Base-by-base conservation (phyloP, 345 rosid genomes). In the Citrus unshiu region DNA sequence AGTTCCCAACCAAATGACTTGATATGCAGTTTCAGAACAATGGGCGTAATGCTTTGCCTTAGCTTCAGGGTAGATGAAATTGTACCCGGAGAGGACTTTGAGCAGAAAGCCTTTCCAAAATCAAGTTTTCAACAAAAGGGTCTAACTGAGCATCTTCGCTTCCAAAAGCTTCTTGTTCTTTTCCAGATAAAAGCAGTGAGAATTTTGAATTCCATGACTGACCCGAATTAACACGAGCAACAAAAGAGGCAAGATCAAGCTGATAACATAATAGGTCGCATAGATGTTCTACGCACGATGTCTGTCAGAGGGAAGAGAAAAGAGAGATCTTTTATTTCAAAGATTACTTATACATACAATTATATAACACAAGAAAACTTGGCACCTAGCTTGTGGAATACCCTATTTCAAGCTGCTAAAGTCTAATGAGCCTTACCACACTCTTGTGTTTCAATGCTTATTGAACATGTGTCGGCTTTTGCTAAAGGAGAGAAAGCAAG, bases 21-120 rank as follows among this genome's bases (percentile, higher is more conserved):
- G 56, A 64, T 27, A 39, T 39, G 60, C 68, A 71, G 39, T 30
- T 75, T 39, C 68, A 32, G 62, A 30, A 58, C 43, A 54, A 19
- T 59, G 4, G 10, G 7, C 37, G 19, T 24, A 56, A 39, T 56
- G 39, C 67, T 18, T 13, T 32, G 51, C 64, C 46, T 43, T 32
- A 74, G 39, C 59, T 62, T 74, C 43, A 62, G 40, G 14, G 30
- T 68, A 57, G 68, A 65, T 19, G 75, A 43, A 72, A 54, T 68
- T 88, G 82, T 91, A 95, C 98, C 86, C 95, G 92, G 72, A 95
- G 90, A 27, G 99, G 96, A 91, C 97, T 91, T 82, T 95, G 99
- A 71, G 85, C 91, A 83, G 99, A 91, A 80, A 95, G 97, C 77
- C 97, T 91, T 88, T 95, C 99, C 90, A 95, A 80, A 83, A 95